Evolutionary conservation across 768 basidiomycete species (phyloP).

Genomic region (Suillus variegatus): DNA sequence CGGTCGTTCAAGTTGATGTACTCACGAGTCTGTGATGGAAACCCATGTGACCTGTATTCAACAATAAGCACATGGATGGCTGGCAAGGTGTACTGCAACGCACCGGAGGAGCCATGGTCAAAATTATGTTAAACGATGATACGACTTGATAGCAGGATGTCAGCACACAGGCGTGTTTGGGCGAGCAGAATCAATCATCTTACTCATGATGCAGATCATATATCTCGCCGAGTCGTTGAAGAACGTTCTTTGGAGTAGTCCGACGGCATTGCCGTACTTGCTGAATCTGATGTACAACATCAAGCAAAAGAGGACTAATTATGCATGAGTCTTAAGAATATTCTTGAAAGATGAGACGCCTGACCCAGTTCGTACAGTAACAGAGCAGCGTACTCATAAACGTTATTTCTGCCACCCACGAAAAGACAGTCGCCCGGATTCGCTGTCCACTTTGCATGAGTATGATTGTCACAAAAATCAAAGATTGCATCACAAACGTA

Average conservation of each 20-base stretch:
- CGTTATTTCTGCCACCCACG: background rate
- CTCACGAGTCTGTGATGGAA: background rate
- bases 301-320: background rate
- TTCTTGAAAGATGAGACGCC: background rate
- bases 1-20: background rate
- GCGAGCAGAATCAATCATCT: background rate
- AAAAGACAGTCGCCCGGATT: background rate
- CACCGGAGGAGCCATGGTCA: background rate
- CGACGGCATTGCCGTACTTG: background rate
- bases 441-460: background rate
- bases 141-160: background rate
- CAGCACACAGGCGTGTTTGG: background rate
- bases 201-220: background rate
- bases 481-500: background rate
- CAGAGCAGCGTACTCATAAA: background rate
- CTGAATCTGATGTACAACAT: background rate
- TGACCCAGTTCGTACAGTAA: background rate
- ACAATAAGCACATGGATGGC: background rate
- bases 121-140: background rate
- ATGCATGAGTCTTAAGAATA: background rate
- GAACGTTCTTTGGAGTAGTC: background rate
- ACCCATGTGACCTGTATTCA: background rate
- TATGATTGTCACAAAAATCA: background rate
- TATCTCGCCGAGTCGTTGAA: background rate
- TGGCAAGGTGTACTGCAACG: background rate